Percentiles rank a stretch among this genome's conserved stretches.
These are phyloP conservation scores for Fragosphaeria purpurea DNA, from an alignment of 2,329 filamentous ascomycete species.

Conservation along the genomic window DNA sequence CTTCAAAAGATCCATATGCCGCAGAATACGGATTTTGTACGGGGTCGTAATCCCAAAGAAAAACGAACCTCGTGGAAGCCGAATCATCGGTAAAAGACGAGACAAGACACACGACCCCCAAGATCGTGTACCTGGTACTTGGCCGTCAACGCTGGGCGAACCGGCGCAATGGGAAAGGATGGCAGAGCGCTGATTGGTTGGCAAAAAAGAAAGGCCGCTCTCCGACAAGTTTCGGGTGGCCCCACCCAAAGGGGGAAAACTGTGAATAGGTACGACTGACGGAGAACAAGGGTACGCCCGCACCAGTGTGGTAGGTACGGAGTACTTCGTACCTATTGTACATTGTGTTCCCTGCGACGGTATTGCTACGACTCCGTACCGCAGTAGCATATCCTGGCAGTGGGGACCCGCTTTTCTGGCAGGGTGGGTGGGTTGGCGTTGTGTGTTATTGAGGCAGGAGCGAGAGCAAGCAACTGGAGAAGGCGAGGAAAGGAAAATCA, in stretches of 20 bases:
- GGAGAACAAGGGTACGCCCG: too few relatives aligned
- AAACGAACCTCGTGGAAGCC: not conserved
- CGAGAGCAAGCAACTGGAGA: too few relatives aligned
- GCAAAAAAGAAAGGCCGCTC: constrained; percentile 11
- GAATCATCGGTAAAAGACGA: not conserved
- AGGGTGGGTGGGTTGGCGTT: constrained; percentile 10
- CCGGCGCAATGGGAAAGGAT: constrained; percentile 4
- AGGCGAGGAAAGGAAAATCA: constrained; percentile 9
- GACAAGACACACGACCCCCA: too few relatives aligned
- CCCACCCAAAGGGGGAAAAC: not conserved
- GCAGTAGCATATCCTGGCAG: not conserved
- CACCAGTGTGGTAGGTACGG: too few relatives aligned
- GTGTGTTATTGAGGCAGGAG: constrained; percentile 15
- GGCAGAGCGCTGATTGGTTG: constrained; percentile 11
- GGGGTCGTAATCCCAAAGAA: not conserved
- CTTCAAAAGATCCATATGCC: too few relatives aligned
- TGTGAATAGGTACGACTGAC: too few relatives aligned
- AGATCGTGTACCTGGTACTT: constrained; percentile 9
- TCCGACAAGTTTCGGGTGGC: constrained; percentile 4
- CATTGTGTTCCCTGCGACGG: too few relatives aligned
- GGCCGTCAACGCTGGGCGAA: not conserved
- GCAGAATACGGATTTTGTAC: too few relatives aligned
- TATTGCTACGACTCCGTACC: not conserved
- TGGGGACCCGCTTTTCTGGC: constrained; percentile 7
- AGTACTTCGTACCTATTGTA: too few relatives aligned